Evolutionary conservation across 257 asterid genomes (phyloP).

Genomic region (Leonotis leonurus): DNA sequence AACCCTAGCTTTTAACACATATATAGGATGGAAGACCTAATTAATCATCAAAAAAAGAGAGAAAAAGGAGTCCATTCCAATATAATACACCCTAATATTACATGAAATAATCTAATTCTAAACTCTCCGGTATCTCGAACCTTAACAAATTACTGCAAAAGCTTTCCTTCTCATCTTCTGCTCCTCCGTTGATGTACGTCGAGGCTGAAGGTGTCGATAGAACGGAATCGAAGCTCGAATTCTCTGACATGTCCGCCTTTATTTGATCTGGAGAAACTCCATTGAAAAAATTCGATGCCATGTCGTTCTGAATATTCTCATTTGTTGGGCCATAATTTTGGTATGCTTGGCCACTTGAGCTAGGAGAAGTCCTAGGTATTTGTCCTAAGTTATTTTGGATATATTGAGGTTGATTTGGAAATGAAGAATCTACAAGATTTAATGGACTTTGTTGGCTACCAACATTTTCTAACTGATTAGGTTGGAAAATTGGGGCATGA

Average conservation of each 20-base stretch:
- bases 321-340: conserved; percentile 24
- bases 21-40: conserved; percentile 18
- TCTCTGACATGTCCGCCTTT: conserved; percentile 33
- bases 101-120: conserved; percentile 33
- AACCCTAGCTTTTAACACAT: conserved; percentile 1
- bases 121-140: conserved; percentile 41
- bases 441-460: conserved; percentile 31
- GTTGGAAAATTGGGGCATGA: conserved; percentile 30
- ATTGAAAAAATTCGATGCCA: conserved; percentile 20
- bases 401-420: conserved; percentile 15
- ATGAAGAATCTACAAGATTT: conserved; percentile 23
- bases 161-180: conserved; percentile 34
- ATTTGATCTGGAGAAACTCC: conserved; percentile 25
- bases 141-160: conserved; percentile 29
- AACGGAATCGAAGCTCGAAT: conserved; percentile 28
- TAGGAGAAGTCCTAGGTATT: conserved; percentile 9
- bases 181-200: conserved; percentile 23
- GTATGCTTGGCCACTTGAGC: conserved; percentile 22
- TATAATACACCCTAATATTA: background rate
- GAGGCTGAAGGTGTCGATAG: conserved; percentile 30
- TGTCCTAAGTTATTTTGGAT: conserved; percentile 27
- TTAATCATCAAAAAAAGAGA: conserved; percentile 10
- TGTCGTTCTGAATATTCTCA: conserved; percentile 13
- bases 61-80: conserved; percentile 1
- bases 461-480: conserved; percentile 35